Evolutionary conservation across 2,329 filamentous ascomycete species (phyloP).

Genomic region (Pseudocercospora eumusae): DNA sequence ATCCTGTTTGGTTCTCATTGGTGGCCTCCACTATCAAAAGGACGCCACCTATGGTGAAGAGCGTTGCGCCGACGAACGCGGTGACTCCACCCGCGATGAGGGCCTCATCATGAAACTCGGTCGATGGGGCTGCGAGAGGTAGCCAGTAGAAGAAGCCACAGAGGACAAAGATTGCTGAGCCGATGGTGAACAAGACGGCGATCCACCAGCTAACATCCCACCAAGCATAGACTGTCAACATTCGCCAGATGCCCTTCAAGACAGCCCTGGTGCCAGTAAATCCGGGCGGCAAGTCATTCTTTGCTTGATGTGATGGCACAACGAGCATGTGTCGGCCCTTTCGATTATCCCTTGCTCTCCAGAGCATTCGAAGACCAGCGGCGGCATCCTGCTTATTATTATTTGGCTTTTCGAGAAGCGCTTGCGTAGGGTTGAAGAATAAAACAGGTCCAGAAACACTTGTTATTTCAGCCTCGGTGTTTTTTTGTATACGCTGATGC

Average conservation of each 20-base stretch:
- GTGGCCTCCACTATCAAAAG: conserved; percentile 64
- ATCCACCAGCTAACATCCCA: conserved; percentile 42
- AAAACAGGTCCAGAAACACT: background rate
- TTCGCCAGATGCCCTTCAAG: conserved; percentile 46
- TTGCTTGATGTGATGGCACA: conserved; percentile 29
- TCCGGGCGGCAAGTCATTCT: conserved; percentile 35
- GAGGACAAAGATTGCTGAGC: conserved; percentile 46
- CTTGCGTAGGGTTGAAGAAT: conserved; percentile 6
- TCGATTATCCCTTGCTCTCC: conserved; percentile 18
- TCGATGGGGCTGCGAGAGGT: conserved; percentile 50
- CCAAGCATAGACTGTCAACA: conserved; percentile 47
- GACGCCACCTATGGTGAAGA: conserved; percentile 66
- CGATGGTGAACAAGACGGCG: conserved; percentile 56
- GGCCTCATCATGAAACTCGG: conserved; percentile 58
- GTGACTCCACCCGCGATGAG: conserved; percentile 61
- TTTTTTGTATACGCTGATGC: background rate
- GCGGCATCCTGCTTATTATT: background rate
- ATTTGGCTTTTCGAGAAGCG: background rate
- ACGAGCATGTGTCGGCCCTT: conserved; percentile 41
- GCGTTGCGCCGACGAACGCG: conserved; percentile 66
- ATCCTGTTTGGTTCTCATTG: conserved; percentile 65
- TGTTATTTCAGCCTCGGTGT: background rate
- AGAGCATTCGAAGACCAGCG: conserved; percentile 2
- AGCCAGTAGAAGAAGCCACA: conserved; percentile 67
- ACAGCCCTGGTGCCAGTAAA: conserved; percentile 41